Percentiles rank a stretch among this genome's conserved stretches.
phyloP scores from a whole-genome alignment of 225 moss, liverwort and hornwort genomes.

The Antitrichia curtipendula region DNA sequence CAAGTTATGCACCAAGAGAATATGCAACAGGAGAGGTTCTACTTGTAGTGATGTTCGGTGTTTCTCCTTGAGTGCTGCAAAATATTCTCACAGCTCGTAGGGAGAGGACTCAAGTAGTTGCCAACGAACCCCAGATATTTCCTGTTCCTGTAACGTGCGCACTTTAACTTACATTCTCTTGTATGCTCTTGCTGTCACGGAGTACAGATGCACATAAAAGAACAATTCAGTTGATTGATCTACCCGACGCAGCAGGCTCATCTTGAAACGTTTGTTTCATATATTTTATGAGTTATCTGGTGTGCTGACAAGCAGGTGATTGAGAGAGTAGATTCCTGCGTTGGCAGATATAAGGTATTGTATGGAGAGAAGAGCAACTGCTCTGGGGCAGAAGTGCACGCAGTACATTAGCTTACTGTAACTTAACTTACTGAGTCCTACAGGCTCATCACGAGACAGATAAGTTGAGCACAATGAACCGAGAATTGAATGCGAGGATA shows the following conservation, averaged over 20 bases:
- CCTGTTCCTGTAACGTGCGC: neutral
- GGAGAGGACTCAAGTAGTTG: no score
- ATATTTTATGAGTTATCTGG: no score
- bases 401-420: no score
- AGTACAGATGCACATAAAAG: neutral
- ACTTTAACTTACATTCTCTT: neutral
- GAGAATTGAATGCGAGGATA: neutral
- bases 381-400: neutral
- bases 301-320: no score
- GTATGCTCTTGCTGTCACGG: neutral
- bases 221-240: neutral
- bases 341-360: neutral
- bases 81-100: neutral
- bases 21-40: no score
- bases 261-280: neutral
- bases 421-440: neutral
- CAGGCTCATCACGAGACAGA: neutral
- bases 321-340: neutral
- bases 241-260: no score
- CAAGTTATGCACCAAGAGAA: no score
- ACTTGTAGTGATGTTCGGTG: no score
- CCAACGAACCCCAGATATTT: neutral
- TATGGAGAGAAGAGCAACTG: neutral
- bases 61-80: no score
- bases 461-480: neutral